Evolutionary conservation across 108 stramenopile species (phyloP).

Genomic region (Pinguiococcus pyrenoidosus): DNA sequence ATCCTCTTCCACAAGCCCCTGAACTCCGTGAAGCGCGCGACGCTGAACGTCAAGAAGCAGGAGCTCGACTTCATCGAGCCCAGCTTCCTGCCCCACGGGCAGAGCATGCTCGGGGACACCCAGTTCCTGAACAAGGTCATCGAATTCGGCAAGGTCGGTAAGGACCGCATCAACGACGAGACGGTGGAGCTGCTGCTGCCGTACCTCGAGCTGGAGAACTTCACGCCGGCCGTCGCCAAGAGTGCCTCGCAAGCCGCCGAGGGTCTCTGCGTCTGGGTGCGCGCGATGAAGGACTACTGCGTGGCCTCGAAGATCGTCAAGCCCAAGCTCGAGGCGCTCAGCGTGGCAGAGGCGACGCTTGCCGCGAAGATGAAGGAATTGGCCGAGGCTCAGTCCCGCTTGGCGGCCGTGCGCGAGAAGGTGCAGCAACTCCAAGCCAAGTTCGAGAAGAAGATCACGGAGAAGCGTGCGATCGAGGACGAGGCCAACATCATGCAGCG

Average conservation of each 20-base stretch:
- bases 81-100: too few relatives aligned
- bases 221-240: slow-evolving; percentile 32
- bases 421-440: slow-evolving; percentile 17
- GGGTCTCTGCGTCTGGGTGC: slow-evolving; percentile 40
- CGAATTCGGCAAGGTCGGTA: slow-evolving; percentile 20
- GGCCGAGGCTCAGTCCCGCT: slow-evolving; percentile 21
- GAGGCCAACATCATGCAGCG: slow-evolving; percentile 5
- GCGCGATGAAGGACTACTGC: slow-evolving; percentile 50
- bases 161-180: slow-evolving; percentile 47
- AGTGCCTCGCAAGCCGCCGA: slow-evolving; percentile 46
- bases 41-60: slow-evolving; percentile 6
- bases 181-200: slow-evolving; percentile 45
- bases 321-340: slow-evolving; percentile 40
- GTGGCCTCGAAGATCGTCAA: slow-evolving; percentile 46
- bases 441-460: slow-evolving; percentile 33
- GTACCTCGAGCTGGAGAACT: slow-evolving; percentile 37
- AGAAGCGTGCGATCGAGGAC: slow-evolving; percentile 31
- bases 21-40: slow-evolving; percentile 15
- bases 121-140: slow-evolving; percentile 25
- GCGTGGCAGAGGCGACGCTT: slow-evolving; percentile 31
- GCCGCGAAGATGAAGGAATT: slow-evolving; percentile 23
- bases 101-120: slow-evolving; percentile 20
- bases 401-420: slow-evolving; percentile 18
- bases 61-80: slow-evolving; percentile 39
- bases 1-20: slow-evolving; percentile 34